Base-by-base conservation (phyloP, 2,329 filamentous ascomycete genomes). In the Aureobasidium sp. region DNA sequence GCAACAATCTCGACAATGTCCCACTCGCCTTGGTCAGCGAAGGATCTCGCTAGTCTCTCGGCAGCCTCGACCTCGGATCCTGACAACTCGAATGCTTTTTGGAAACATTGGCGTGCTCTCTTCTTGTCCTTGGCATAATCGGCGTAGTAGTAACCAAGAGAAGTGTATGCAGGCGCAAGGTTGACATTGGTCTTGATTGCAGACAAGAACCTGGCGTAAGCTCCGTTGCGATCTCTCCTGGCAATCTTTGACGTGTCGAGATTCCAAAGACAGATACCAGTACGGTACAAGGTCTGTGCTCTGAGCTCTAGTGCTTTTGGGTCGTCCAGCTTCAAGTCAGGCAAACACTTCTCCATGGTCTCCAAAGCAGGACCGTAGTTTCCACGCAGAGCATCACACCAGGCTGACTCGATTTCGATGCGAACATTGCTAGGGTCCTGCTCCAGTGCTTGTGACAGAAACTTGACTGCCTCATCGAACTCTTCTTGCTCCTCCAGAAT, bases 401-500 rank as follows among this genome's bases (percentile, higher is more conserved):
- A 99, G 1, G 91, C 93, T 19, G 90, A 84, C 73, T 99, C 95
- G 17, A 88, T 87, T 60, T 84, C 86, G 45, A 99, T 87, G 31
- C 86, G 87, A 21, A 91, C 78, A 66, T 96, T 96, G 11, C 78
- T 77, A 2, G 80, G 77, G 68, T 96, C 90, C 25, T 88, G 83
- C 64, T 85, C 72, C 27, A 95, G 72, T 1, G 94, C 94, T 64
- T 89, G 83, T 40, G 81, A 81, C 13, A 99, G 76, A 68, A 95
- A 96, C 29, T 87, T 82, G 40, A 92, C 84, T 0, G 95, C 94
- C 67, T 90, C 81, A 49, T 83, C 79, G 67, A 89, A 96, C 64
- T 97, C 88, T 68, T 96, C 88, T 65, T 96, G 91, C 67, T 97
- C 94, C 72, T 96, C 91, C 49, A 92, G 87, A 42, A 99, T 93